Evolutionary conservation across 2,329 filamentous ascomycete species (phyloP).

Genomic region (Pseudogymnoascus sp.): DNA sequence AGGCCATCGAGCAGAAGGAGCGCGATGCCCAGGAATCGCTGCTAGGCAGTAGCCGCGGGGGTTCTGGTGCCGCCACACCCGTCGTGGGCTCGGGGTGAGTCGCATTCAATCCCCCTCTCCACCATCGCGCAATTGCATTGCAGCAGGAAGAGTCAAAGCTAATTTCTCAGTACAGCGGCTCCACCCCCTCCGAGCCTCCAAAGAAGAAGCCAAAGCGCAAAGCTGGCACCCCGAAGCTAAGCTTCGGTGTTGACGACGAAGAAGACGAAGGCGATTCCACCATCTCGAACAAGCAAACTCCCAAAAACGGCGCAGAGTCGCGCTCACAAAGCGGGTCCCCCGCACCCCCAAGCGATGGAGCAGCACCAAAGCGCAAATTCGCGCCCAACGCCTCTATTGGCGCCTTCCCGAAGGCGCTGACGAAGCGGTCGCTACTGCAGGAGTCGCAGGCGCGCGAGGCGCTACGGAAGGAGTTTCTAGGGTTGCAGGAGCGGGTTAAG

Average conservation of each 20-base stretch:
- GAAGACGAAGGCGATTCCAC: conserved; percentile 36
- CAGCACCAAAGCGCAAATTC: conserved; percentile 41
- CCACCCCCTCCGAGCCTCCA: conserved; percentile 34
- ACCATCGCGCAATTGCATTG: background rate
- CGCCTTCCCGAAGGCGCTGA: conserved; percentile 65
- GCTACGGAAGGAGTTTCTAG: conserved; percentile 72
- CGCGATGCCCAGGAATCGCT: conserved; percentile 65
- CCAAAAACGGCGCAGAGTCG: conserved; percentile 30
- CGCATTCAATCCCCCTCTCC: background rate
- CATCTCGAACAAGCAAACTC: conserved; percentile 32
- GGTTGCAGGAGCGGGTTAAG: conserved; percentile 79
- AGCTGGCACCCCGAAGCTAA: conserved; percentile 43
- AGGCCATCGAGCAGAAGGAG: conserved; percentile 87
- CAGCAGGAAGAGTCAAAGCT: background rate
- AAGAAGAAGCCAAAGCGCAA: conserved; percentile 42
- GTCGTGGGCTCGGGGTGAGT: conserved; percentile 47
- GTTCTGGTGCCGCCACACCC: conserved; percentile 32
- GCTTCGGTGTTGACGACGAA: conserved; percentile 64
- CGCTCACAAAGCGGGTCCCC: conserved; percentile 26
- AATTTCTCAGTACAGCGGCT: conserved; percentile 29
- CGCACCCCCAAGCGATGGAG: conserved; percentile 18
- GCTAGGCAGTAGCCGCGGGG: conserved; percentile 29
- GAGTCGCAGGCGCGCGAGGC: conserved; percentile 73
- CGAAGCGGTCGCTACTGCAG: conserved; percentile 67
- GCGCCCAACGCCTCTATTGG: conserved; percentile 55